A percentile compares a stretch with the other conserved stretches of the same genome.
Evolutionary conservation across 169 alveolate genomes (phyloP).

Genomic region (Plasmodium vinckei): DNA sequence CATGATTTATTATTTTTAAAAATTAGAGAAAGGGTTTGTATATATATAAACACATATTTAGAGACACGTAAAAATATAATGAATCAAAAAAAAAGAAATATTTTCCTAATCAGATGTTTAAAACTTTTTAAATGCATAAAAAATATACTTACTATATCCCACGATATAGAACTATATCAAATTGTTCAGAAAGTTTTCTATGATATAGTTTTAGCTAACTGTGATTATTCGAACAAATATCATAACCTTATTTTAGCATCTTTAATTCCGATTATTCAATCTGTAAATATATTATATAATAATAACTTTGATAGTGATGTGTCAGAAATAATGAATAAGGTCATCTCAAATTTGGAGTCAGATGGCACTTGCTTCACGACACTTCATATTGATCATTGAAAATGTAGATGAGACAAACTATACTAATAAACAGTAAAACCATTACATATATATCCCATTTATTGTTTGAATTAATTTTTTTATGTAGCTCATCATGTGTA

Average conservation of each 20-base stretch:
- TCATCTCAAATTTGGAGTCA: too few relatives aligned
- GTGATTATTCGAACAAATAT: slow-evolving; percentile 46
- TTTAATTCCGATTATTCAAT: slow-evolving; percentile 36
- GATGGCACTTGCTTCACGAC: too few relatives aligned
- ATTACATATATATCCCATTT: too few relatives aligned
- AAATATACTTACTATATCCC: slow-evolving; percentile 13
- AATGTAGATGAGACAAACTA: too few relatives aligned
- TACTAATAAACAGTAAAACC: too few relatives aligned
- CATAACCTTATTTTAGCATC: slow-evolving; percentile 36
- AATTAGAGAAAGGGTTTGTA: slow-evolving; percentile 23
- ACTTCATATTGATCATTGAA: too few relatives aligned
- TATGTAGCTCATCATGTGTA: too few relatives aligned
- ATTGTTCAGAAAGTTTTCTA: slow-evolving; percentile 37
- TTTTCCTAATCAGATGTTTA: slow-evolving; percentile 74
- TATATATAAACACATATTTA: slow-evolving; percentile 27
- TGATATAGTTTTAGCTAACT: slow-evolving; percentile 44
- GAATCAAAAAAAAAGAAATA: slow-evolving; percentile 42
- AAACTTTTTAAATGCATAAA: slow-evolving; percentile 45
- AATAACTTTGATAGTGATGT: slow-evolving; percentile 17
- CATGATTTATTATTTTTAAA: slow-evolving; percentile 1
- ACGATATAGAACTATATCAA: slow-evolving; percentile 26
- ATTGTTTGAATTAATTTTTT: too few relatives aligned
- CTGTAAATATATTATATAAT: slow-evolving; percentile 16
- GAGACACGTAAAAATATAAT: slow-evolving; percentile 43
- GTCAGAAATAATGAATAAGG: slow-evolving; percentile 1